Percentiles rank a stretch among this genome's conserved stretches.
Conservation (phyloP, 768 basidiomycete genomes). For the Termitomyces sp. region DNA sequence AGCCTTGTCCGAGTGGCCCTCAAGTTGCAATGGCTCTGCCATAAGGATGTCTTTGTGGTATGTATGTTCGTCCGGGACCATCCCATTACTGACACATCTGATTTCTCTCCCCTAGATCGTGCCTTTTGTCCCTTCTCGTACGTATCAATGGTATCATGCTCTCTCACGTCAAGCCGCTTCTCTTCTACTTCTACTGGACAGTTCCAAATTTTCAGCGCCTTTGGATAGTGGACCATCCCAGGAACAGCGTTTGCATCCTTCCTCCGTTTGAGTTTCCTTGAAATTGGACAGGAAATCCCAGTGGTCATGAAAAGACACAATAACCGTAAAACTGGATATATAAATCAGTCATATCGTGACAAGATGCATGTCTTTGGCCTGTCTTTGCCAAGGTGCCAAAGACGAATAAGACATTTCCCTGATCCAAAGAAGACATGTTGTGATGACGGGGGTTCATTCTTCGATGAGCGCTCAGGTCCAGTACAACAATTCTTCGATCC, state of each 20-base stretch:
- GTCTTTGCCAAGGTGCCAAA: too few species aligned
- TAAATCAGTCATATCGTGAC: too few species aligned
- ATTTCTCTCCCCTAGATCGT: slow-evolving; percentile 22
- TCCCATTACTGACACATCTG: background rate
- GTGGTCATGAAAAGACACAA: too few species aligned
- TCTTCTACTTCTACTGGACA: slow-evolving; percentile 22
- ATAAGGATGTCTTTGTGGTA: slow-evolving; percentile 61
- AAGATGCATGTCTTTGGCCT: too few species aligned
- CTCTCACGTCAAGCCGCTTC: slow-evolving; percentile 19
- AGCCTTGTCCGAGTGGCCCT: too few species aligned
- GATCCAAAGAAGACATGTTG: too few species aligned
- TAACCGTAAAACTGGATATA: too few species aligned
- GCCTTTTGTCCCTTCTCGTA: slow-evolving; percentile 35
- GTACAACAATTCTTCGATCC: too few species aligned
- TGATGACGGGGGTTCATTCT: too few species aligned
- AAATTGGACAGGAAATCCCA: slow-evolving; percentile 71
- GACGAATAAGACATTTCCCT: too few species aligned
- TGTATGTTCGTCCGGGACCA: slow-evolving; percentile 20
- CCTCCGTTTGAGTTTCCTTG: slow-evolving; percentile 64
- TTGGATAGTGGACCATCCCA: slow-evolving; percentile 53
- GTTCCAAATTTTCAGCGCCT: slow-evolving; percentile 48
- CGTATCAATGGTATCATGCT: slow-evolving; percentile 28
- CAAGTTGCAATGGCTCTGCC: too few species aligned
- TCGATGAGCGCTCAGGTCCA: too few species aligned
- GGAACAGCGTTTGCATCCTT: slow-evolving; percentile 63